These are phyloP conservation scores for Suillus paluster DNA, from an alignment of 768 basidiomycete genomes.

Conservation along the genomic window DNA sequence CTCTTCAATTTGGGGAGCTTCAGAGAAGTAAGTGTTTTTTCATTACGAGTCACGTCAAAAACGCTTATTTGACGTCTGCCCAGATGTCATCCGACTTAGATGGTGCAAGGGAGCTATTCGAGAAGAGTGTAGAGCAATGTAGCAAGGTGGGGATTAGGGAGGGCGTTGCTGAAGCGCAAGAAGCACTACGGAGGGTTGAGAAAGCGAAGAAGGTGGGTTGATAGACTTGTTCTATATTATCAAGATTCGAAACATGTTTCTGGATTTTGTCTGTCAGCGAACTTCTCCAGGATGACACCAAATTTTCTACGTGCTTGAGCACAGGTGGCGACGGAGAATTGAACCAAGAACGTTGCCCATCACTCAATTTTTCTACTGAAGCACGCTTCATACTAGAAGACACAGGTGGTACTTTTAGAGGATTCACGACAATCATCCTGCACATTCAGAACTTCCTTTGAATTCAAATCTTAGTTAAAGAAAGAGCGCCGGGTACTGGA, in stretches of 20 bases:
- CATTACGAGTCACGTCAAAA: not conserved
- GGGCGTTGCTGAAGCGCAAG: constrained; percentile 39
- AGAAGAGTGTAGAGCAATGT: constrained; percentile 37
- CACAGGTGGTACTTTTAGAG: not conserved
- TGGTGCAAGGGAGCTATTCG: constrained; percentile 34
- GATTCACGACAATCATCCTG: no score
- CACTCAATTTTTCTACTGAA: not conserved
- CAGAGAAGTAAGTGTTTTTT: constrained; percentile 43
- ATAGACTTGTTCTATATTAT: not conserved
- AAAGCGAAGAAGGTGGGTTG: not conserved
- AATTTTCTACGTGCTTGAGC: not conserved
- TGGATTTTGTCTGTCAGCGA: not conserved
- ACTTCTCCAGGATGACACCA: not conserved
- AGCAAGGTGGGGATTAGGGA: constrained; percentile 35
- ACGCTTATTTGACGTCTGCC: not conserved
- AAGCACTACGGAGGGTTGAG: constrained; percentile 37
- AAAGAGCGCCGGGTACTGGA: not conserved
- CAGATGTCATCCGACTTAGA: constrained; percentile 40
- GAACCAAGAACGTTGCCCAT: not conserved
- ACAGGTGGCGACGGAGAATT: not conserved
- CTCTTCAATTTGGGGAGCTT: constrained; percentile 67
- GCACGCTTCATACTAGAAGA: not conserved
- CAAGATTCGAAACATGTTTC: not conserved
- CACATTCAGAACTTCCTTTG: no score
- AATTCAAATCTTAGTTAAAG: not conserved